A percentile compares a stretch with the other conserved stretches of the same genome.
Evolutionary conservation across 2,329 filamentous ascomycete genomes (phyloP).

Genomic region (Amauroascus verrucosus): DNA sequence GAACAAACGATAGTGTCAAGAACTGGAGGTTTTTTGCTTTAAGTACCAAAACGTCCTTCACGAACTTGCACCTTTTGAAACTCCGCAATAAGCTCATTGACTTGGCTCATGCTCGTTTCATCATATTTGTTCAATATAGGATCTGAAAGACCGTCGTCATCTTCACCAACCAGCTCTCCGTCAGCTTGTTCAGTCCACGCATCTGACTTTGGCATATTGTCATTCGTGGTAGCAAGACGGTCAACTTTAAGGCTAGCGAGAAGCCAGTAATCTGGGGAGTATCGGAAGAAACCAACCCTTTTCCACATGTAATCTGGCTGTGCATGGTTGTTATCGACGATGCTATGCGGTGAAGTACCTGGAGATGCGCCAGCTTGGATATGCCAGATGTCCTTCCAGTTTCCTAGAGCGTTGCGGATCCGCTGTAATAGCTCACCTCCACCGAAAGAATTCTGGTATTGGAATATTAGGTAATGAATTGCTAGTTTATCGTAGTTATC

Average conservation of each 20-base stretch:
- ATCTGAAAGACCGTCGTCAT: background rate
- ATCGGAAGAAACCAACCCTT: slow-evolving; percentile 1
- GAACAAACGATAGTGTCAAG: background rate
- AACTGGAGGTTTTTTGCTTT: no score
- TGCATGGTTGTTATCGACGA: background rate
- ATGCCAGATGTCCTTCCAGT: slow-evolving; percentile 5
- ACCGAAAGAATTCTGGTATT: background rate
- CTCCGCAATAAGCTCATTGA: background rate
- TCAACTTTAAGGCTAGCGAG: slow-evolving; percentile 2
- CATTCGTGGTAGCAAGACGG: background rate
- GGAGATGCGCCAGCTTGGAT: slow-evolving; percentile 1
- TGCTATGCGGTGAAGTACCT: background rate
- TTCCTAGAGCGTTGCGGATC: background rate
- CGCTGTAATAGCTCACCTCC: background rate
- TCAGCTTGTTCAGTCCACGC: background rate
- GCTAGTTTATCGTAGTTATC: background rate
- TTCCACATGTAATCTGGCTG: slow-evolving; percentile 5
- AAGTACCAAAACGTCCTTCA: no score
- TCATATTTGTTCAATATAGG: slow-evolving; percentile 3
- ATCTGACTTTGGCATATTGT: background rate
- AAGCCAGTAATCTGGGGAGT: slow-evolving; percentile 4
- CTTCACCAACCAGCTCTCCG: background rate
- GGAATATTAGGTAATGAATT: slow-evolving; percentile 1
- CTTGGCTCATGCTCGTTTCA: slow-evolving; percentile 4
- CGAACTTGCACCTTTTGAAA: slow-evolving; percentile 2